Percentiles rank a stretch among this genome's conserved stretches.
Evolutionary conservation across 208 protist genomes (phyloP).

Genomic region (Balamuthia mandrillaris): DNA sequence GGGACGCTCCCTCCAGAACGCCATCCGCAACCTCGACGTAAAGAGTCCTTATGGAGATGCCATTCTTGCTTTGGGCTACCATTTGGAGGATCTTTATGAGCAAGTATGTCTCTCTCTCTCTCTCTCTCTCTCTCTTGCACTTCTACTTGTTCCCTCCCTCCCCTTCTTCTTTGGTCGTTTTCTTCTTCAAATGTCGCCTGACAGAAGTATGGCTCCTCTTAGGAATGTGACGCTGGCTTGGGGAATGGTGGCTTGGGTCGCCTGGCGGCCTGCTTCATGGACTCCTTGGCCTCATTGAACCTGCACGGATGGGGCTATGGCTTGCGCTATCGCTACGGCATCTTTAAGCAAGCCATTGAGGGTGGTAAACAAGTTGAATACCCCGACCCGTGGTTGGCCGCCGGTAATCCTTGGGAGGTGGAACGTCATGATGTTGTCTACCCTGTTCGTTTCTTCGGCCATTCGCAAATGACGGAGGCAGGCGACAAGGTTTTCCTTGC

Average conservation of each 20-base stretch:
- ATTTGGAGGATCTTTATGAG: constrained; percentile 74
- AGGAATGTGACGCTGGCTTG: constrained; percentile 73
- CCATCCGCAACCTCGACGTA: constrained; percentile 66
- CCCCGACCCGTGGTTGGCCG: constrained; percentile 72
- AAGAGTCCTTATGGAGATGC: constrained; percentile 55
- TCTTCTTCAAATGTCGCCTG: not conserved
- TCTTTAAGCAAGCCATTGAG: constrained; percentile 74
- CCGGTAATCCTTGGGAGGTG: constrained; percentile 72
- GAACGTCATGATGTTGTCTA: constrained; percentile 65
- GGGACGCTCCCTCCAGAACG: constrained; percentile 69
- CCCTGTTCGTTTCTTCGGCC: constrained; percentile 56
- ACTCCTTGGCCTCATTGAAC: constrained; percentile 75
- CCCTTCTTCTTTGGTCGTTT: not conserved
- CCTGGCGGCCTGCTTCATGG: constrained; percentile 78
- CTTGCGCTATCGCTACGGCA: constrained; percentile 76
- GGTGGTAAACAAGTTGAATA: constrained; percentile 71
- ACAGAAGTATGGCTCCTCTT: not conserved
- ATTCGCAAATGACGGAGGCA: constrained; percentile 29
- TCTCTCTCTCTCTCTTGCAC: not conserved
- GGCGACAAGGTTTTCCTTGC: not conserved
- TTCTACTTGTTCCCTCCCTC: not conserved
- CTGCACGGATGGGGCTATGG: constrained; percentile 75
- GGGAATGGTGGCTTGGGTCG: constrained; percentile 78
- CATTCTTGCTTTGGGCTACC: constrained; percentile 63
- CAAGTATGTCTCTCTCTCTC: too few species aligned